Percentiles rank a stretch among this genome's conserved stretches.
phyloP scores from a whole-genome alignment of 805 yeast genomes.

The Candida wancherniae region DNA sequence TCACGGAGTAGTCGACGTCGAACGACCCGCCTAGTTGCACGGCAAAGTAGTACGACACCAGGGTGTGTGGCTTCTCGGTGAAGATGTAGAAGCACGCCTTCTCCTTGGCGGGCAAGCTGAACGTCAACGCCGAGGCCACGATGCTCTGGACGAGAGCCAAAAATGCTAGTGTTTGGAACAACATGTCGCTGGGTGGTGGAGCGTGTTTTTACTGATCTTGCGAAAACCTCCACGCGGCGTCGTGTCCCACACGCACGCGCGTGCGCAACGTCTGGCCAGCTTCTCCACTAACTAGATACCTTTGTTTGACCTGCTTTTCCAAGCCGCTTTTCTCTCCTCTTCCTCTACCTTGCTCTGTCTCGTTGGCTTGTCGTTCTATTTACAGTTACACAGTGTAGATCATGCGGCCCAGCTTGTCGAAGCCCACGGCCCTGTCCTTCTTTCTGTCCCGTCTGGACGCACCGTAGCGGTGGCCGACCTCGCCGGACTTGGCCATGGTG shows the following conservation, averaged over 20 bases:
- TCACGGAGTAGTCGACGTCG: conserved; percentile 68
- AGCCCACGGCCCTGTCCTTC: conserved; percentile 74
- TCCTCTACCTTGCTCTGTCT: too few relatives aligned
- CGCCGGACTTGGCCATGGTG: conserved; percentile 72
- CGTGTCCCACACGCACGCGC: too few relatives aligned
- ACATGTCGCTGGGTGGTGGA: too few relatives aligned
- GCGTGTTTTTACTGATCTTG: too few relatives aligned
- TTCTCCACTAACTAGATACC: too few relatives aligned
- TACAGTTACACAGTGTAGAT: conserved; percentile 23
- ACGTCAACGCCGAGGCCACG: conserved; percentile 59
- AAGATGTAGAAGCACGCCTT: conserved; percentile 66
- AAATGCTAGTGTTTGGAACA: conserved; percentile 14
- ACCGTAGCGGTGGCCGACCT: conserved; percentile 90
- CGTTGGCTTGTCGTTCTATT: too few relatives aligned
- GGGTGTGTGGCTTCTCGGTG: conserved; percentile 54
- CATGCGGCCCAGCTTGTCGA: conserved; percentile 63
- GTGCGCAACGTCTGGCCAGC: too few relatives aligned
- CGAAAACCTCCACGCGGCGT: too few relatives aligned
- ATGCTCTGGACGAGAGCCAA: conserved; percentile 29
- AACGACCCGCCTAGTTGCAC: conserved; percentile 78
- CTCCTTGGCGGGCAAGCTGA: conserved; percentile 71
- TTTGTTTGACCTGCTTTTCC: too few relatives aligned
- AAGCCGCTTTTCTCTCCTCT: too few relatives aligned
- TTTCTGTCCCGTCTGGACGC: conserved; percentile 82
- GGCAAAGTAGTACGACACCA: conserved; percentile 73